phyloP scores from a whole-genome alignment of 345 rosid species.

The Gossypium longicalyx region DNA sequence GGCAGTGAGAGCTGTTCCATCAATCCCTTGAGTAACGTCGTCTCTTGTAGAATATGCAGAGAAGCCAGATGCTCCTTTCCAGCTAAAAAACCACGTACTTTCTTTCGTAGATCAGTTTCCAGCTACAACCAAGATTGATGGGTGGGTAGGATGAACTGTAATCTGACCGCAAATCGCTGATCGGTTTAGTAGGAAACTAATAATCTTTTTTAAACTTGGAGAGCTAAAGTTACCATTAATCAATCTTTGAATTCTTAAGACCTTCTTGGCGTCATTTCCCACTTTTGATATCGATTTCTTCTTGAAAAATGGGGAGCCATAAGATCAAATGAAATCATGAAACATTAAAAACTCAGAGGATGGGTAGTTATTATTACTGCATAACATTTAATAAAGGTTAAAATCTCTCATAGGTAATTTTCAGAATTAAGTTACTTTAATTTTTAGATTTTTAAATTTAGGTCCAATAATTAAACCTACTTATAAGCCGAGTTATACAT shows the following conservation, averaged over 20 bases:
- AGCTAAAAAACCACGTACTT: conserved; percentile 17
- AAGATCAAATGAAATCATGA: background rate
- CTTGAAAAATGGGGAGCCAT: no score
- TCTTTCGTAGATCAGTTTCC: background rate
- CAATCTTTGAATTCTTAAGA: background rate
- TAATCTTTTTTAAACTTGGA: no score
- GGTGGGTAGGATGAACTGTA: background rate
- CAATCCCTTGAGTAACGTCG: conserved; percentile 40
- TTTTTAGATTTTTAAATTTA: no score
- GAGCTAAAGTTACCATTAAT: no score
- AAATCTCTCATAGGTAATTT: no score
- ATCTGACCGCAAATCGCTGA: no score
- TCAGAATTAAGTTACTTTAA: no score
- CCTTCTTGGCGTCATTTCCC: background rate
- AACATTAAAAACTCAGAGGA: background rate
- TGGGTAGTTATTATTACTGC: background rate
- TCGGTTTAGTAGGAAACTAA: no score
- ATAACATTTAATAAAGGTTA: no score
- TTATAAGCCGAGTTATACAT: accelerated
- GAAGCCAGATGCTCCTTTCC: conserved; percentile 17
- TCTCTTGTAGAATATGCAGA: conserved; percentile 15
- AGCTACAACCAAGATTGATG: background rate
- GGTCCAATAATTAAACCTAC: no score
- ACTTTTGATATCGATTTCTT: background rate
- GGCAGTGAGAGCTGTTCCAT: conserved; percentile 46